Base-by-base conservation (phyloP, 1,284 basidiomycete genomes). In the Marasmius fiardii region DNA sequence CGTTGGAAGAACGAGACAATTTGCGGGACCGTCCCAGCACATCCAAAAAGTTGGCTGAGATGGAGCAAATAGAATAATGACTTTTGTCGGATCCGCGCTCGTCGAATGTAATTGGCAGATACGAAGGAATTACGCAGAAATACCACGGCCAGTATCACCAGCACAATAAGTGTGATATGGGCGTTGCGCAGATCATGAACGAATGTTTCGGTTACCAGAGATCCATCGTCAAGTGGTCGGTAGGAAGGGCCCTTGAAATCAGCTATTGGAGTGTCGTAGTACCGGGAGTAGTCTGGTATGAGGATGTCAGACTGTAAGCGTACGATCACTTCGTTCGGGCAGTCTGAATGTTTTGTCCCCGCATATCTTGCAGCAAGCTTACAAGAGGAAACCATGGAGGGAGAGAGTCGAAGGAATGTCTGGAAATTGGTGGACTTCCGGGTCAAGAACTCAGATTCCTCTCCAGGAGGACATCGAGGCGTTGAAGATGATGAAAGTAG, bases 71-170 rank as follows among this genome's bases (percentile, higher is more conserved):
- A 85, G 64, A 79, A 86, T 52, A 81, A 78, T 8, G 67, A 77
- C 71, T 80, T 88, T 71, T 78, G 83, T 73, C 80, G 88, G 62
- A 80, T 81, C 70, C 69, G 83, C 44, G 73, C 82, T 55, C 78
- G 69, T 26, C 79, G 73, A 41, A 85, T 64, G 65, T 83, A 87
- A 58, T 76, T 72, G 37, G 74, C 68, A 12, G 81, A 76, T 54
- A 76, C 74, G 54, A 78, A 60, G n/a, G 81, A 74, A 62, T 83
- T 88, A 54, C 80, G 67, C 41, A 79, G 55, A 63, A 85, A 86
- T 51, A 86, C 67, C 64, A 76, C 74, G 50, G 74, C 69, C 55
- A 86, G 71, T 44, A 74, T 74, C 37, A 80, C 80, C 20, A 72
- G 67, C 43, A 83, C 66, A 50, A 84, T 63, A 11, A 87, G 67